A percentile compares a stretch with the other conserved stretches of the same genome.
Evolutionary conservation across 192 early-diverging fungal genomes (phyloP).

Genomic region (Piromyces sp.): DNA sequence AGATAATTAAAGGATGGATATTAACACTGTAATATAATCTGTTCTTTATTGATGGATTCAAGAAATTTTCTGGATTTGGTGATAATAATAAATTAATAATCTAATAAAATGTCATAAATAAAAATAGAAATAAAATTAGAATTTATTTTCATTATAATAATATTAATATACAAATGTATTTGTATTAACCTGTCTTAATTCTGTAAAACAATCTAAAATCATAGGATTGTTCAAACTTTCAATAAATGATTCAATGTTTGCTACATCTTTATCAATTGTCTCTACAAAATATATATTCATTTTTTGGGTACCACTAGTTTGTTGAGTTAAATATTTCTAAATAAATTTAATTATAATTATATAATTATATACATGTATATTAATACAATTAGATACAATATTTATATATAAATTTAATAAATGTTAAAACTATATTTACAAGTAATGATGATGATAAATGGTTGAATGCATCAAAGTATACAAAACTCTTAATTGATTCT

Average conservation of each 20-base stretch:
- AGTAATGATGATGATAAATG: conserved; percentile 45
- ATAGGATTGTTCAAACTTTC: conserved; percentile 43
- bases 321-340: conserved; percentile 19
- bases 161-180: background rate
- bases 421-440: conserved; percentile 20
- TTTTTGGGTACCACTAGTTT: background rate
- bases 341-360: conserved; percentile 37
- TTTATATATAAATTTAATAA: too few species aligned
- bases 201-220: conserved; percentile 45
- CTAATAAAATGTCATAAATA: conserved; percentile 21
- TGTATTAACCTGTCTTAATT: conserved; percentile 45
- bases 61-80: conserved; percentile 62
- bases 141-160: conserved; percentile 1
- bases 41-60: conserved; percentile 40
- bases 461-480: conserved; percentile 59
- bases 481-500: conserved; percentile 33
- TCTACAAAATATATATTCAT: conserved; percentile 38
- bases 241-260: conserved; percentile 56
- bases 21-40: conserved; percentile 48
- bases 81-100: conserved; percentile 40
- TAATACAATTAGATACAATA: too few species aligned
- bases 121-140: background rate
- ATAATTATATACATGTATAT: too few species aligned
- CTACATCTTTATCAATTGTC: conserved; percentile 48
- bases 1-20: conserved; percentile 31